These are phyloP conservation scores for Chlamydomonas eustigma DNA, from an alignment of 139 green algal genomes.

Conservation along the genomic window DNA sequence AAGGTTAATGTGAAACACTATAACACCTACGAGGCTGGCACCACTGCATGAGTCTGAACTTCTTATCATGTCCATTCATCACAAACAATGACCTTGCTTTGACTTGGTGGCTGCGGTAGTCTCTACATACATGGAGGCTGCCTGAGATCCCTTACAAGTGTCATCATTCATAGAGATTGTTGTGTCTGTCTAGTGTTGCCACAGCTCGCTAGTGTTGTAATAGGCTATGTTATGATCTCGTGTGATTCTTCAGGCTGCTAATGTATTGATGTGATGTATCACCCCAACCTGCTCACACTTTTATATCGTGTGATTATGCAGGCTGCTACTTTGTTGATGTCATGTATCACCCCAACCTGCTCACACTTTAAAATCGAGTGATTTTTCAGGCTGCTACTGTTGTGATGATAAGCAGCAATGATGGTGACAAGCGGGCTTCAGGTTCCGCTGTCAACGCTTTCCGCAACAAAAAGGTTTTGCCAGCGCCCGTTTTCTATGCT, in stretches of 20 bases:
- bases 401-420: constrained; percentile 5
- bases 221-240: not conserved
- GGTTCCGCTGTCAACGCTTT: too few relatives aligned
- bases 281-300: too few relatives aligned
- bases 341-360: not conserved
- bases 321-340: not conserved
- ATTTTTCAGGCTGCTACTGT: not conserved
- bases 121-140: not conserved
- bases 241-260: not conserved
- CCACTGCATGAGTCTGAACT: too few relatives aligned
- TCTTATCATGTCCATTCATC: too few relatives aligned
- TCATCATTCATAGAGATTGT: too few relatives aligned
- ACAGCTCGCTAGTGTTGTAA: too few relatives aligned
- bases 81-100: not conserved
- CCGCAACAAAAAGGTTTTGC: constrained; percentile 4
- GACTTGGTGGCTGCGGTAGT: not conserved
- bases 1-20: not conserved
- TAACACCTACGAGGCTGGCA: not conserved
- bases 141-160: too few relatives aligned
- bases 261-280: too few relatives aligned
- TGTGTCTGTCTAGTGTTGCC: too few relatives aligned
- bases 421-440: not conserved
- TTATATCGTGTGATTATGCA: not conserved
- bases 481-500: not conserved
- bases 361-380: not conserved